Evolutionary conservation across 176 grass and related monocot genomes (phyloP).

Genomic region (Elymus sibiricus): DNA sequence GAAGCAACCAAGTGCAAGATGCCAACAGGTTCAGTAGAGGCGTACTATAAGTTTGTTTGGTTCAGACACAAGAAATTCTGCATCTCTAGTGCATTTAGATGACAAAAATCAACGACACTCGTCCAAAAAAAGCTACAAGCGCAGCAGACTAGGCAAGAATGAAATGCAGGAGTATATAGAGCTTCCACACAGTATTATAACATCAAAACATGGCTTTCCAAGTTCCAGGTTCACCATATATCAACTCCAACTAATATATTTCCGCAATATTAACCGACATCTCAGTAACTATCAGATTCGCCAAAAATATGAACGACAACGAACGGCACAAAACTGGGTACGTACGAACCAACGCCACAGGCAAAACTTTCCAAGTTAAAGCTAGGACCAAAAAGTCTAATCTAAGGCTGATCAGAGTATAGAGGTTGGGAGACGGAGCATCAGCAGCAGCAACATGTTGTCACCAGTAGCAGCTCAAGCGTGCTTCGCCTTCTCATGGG

Average conservation of each 20-base stretch:
- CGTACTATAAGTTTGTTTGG: too few relatives aligned
- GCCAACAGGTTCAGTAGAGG: too few relatives aligned
- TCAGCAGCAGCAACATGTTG: neutral
- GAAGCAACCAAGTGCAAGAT: too few relatives aligned
- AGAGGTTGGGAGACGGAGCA: neutral
- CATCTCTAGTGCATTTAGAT: too few relatives aligned
- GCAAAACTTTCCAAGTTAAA: neutral
- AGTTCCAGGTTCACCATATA: neutral
- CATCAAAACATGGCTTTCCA: neutral
- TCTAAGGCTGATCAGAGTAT: neutral
- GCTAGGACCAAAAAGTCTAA: neutral
- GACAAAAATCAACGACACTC: too few relatives aligned
- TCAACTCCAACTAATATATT: neutral
- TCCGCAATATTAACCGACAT: neutral
- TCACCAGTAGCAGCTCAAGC: slow-evolving; percentile 4
- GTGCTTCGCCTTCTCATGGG: slow-evolving; percentile 39
- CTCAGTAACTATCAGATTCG: neutral
- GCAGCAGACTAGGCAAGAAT: neutral
- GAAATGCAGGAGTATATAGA: neutral
- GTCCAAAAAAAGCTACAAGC: neutral
- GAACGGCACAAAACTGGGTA: neutral
- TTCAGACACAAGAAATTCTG: too few relatives aligned
- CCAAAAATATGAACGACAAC: neutral
- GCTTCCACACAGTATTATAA: neutral
- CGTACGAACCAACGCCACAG: neutral